Base-by-base conservation (phyloP, 768 basidiomycete genomes). In the Crassisporium funariophilum region DNA sequence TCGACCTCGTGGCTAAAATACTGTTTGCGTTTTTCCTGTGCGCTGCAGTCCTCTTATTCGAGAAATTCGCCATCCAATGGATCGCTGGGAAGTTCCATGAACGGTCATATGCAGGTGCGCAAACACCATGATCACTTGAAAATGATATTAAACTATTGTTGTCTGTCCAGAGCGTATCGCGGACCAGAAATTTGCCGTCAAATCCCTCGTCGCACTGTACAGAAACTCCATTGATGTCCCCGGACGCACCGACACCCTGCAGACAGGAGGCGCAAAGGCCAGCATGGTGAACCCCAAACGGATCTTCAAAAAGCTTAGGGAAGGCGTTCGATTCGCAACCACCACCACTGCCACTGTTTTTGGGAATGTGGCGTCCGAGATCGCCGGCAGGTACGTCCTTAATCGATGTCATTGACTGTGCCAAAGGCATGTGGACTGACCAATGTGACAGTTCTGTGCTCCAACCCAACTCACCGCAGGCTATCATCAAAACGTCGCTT, bases 61-160 rank as follows among this genome's bases (percentile, higher is more conserved):
- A 94, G 65, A 97, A 97, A 60, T 80, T 94, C 49, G 65, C 86
- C 11, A 88, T 97, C 38, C 93, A 95, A 63, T 83, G 83, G 74
- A 92, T 95, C 55, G 86, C 86, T 36, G 76, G 73, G 35, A 88
- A 89, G 60, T 92, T 91, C 64, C 89, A 92, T 60, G 86, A 89
- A 60, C 70, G 82, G 39, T 85, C 83, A 5, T 91, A 86, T 55
- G 79, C 79, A 35, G 79, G 81, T 79, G 33, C 16, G 69, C 55
- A 5, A n/a, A 5, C 1, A 11, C 41, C 35, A 24, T 27, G 13
- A 44, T 8, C 45, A 27, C 31, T 39, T 31, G 35, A 41, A 35
- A 44, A 24, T 33, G 47, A 35, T 47, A 49, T 59, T 16, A 42
- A 48, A 47, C 22, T 13, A 38, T 43, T 40, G 23, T 22, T 19